Percentiles rank a stretch among this genome's conserved stretches.
These are phyloP conservation scores for Lactarius psammicola DNA, from an alignment of 768 basidiomycete species.

Conservation along the genomic window DNA sequence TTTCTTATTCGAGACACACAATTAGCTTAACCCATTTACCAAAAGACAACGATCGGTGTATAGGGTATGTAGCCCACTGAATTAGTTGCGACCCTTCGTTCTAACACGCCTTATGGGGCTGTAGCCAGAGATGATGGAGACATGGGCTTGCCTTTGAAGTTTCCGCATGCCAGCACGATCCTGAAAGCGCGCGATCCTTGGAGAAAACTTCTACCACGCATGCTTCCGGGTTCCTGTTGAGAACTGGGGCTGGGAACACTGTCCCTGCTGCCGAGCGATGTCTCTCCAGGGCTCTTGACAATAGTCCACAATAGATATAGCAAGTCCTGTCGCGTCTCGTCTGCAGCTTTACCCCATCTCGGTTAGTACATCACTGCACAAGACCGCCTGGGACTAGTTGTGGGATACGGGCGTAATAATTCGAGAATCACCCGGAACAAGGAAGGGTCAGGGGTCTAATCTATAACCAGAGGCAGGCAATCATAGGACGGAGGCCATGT, in stretches of 20 bases:
- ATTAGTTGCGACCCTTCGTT: neutral
- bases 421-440: constrained; percentile 12
- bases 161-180: neutral
- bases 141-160: neutral
- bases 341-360: neutral
- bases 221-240: neutral
- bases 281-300: constrained; percentile 11
- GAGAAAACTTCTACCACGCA: neutral
- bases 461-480: neutral
- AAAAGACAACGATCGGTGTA: constrained; percentile 8
- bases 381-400: neutral
- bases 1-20: constrained; percentile 6
- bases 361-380: neutral
- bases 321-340: neutral
- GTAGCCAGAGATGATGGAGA: neutral
- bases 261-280: neutral
- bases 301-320: constrained; percentile 12
- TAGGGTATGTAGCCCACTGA: neutral
- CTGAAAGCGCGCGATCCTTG: neutral
- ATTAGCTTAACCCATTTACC: constrained; percentile 9
- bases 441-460: constrained; percentile 2
- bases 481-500: neutral
- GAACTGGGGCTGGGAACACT: neutral
- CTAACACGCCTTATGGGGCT: neutral
- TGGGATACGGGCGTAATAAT: neutral